Conservation (phyloP, 2,329 filamentous ascomycete genomes). For the Neofusicoccum parvum region DNA sequence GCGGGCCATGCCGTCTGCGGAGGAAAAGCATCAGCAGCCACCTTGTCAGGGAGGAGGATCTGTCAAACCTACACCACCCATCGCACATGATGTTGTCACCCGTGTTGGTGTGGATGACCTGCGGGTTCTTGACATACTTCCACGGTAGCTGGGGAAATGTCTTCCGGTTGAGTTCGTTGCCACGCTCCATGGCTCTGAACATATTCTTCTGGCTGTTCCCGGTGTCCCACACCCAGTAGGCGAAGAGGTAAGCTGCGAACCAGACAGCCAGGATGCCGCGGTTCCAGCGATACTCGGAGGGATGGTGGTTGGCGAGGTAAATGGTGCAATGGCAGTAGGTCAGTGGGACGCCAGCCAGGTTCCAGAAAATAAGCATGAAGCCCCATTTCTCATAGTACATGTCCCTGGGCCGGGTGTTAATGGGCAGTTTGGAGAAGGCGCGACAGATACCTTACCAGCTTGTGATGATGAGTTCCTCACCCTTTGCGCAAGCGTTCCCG, state of each 20-base stretch:
- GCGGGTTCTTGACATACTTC: slow-evolving; percentile 76
- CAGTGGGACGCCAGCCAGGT: slow-evolving; percentile 85
- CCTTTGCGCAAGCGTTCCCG: slow-evolving; percentile 88
- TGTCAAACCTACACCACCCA: slow-evolving; percentile 63
- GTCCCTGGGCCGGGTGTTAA: slow-evolving; percentile 56
- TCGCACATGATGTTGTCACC: slow-evolving; percentile 75
- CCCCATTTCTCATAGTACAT: slow-evolving; percentile 98
- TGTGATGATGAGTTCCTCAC: slow-evolving; percentile 84
- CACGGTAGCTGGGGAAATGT: slow-evolving; percentile 83
- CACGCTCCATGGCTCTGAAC: slow-evolving; percentile 79
- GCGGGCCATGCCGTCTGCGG: slow-evolving; percentile 63
- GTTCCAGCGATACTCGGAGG: slow-evolving; percentile 67
- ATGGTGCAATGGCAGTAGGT: slow-evolving; percentile 94
- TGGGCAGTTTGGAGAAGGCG: not conserved
- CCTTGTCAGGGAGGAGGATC: not conserved
- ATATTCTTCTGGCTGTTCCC: slow-evolving; percentile 93
- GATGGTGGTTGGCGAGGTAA: slow-evolving; percentile 57
- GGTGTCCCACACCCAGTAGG: slow-evolving; percentile 92
- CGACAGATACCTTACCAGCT: slow-evolving; percentile 63
- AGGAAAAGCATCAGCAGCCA: slow-evolving; percentile 23
- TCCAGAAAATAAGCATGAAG: slow-evolving; percentile 99
- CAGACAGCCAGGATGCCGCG: slow-evolving; percentile 59
- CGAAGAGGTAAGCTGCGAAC: slow-evolving; percentile 30
- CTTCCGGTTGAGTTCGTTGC: slow-evolving; percentile 58
- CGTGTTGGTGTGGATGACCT: slow-evolving; percentile 68